Base-by-base conservation (phyloP, 495 filamentous ascomycete species). In the Annulohypoxylon maeteangense region DNA sequence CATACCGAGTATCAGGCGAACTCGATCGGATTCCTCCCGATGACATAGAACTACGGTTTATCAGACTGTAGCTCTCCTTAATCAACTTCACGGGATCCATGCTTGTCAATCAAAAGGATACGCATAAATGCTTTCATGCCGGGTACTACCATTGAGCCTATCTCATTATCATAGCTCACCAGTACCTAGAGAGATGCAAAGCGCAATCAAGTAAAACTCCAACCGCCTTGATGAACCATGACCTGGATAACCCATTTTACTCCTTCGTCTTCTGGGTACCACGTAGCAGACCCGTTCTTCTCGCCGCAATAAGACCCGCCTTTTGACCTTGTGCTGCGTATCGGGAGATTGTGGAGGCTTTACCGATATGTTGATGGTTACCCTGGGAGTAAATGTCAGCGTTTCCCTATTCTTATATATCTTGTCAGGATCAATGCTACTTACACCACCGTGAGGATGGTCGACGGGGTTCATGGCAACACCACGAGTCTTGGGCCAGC, bases 281-380 rank as follows among this genome's bases (percentile, higher is more conserved):
- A 82, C 95, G 93, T 77, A 99, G 88, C 84, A 99, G 89, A 94
- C 95, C 95, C 80, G 95, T 99, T 87, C 95, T 90, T 84, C 95
- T 88, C 83, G 95, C 95, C 82, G 95, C 95, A 87, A 99, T 99
- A 80, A 98, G 93, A 97, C 95, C 95, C 80, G 96, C 96, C 89
- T 99, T 99, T 89, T 99, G 95, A 92, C 95, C 95, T 83, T 93
- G 92, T 80, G 90, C 91, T 70, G 95, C 95, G 86, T 94, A 97
- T 82, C 95, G 91, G 73, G 93, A 97, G 86, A 99, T 99, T 74
- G 95, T 99, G 40, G 96, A 98, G 68, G 95, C 96, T 88, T 98
- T 98, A 91, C 95, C 95, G 80, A 99, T 99, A 87, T 99, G 95
- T 89, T 99, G 95, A 87, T 99, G 95, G 88, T 99, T 99, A 97